Evolutionary conservation across 768 basidiomycete genomes (phyloP).

Genomic region (Lactarius trivialis): DNA sequence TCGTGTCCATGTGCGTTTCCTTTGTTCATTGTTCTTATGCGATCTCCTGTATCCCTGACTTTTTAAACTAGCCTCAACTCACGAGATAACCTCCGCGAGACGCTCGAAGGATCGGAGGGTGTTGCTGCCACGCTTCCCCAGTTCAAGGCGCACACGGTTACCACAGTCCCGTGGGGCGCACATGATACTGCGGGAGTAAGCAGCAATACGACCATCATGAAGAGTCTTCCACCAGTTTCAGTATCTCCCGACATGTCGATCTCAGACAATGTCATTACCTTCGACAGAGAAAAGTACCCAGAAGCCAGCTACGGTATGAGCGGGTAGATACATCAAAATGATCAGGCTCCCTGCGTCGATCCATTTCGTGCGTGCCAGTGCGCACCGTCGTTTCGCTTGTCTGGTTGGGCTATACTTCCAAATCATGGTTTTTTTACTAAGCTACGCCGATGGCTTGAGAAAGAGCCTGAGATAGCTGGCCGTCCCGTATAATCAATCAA

Average conservation of each 20-base stretch:
- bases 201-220: background rate
- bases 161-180: background rate
- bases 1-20: background rate
- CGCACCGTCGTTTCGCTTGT: too few relatives aligned
- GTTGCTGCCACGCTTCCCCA: too few relatives aligned
- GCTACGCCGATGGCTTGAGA: too few relatives aligned
- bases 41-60: background rate
- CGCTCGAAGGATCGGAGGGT: background rate
- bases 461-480: too few relatives aligned
- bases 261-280: background rate
- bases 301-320: too few relatives aligned
- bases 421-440: too few relatives aligned
- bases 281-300: background rate
- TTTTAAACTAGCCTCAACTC: background rate
- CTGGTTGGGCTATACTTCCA: too few relatives aligned
- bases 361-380: too few relatives aligned
- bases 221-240: background rate
- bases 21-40: background rate
- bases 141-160: background rate
- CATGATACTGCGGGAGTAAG: background rate
- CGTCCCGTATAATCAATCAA: too few relatives aligned
- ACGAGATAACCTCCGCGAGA: background rate
- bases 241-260: background rate
- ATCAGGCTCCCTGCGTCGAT: too few relatives aligned
- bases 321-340: too few relatives aligned